Base-by-base conservation (phyloP, 805 yeast genomes). In the Saccharomycopsis fermentans region DNA sequence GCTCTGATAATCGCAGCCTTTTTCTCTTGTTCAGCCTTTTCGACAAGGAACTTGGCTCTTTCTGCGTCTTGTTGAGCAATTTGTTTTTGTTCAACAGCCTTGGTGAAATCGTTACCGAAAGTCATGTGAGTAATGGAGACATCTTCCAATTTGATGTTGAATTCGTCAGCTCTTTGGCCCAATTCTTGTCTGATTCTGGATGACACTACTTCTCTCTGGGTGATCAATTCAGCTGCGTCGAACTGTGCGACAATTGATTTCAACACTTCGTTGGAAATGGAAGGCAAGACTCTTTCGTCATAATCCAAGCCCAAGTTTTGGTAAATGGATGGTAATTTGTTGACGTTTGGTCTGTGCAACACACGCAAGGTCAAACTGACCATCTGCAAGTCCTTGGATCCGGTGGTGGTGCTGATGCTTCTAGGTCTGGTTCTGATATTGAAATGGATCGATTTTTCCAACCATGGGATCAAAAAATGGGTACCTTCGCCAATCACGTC, bases 41-140 rank as follows among this genome's bases (percentile, higher is more conserved):
- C 97, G 58, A 94, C 97, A 56, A 89, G 77, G 69, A 82, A 94
- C 68, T 86, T 87, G 60, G 98, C 97, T 65, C 99, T 81, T 77
- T 94, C 98, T 26, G 99, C 98, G 70, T 94, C 99, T 74, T 94
- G 99, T 76, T 94, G 99, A 35, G 99, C 99, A 74, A 94, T 95
- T 74, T 94, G 98, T 72, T 94, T 94, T 75, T 89, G 96, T 75
- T 94, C 99, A 61, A 94, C 99, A 36, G 99, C 98, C 73, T 88
- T 91, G 57, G 99, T 94, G 77, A 94, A 94, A 70, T 94, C 99
- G 64, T 80, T 81, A 57, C 99, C 98, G 71, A 94, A 94, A 0
- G 97, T 89, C 89, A 94, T 85, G 74, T 94, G 99, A 16, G 99
- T 94, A 65, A 94, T 94, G 27, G 97, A 88, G 56, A 94, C 99